These are phyloP conservation scores for Boletus tylopilopsis DNA, from an alignment of 768 basidiomycete genomes.

Conservation along the genomic window DNA sequence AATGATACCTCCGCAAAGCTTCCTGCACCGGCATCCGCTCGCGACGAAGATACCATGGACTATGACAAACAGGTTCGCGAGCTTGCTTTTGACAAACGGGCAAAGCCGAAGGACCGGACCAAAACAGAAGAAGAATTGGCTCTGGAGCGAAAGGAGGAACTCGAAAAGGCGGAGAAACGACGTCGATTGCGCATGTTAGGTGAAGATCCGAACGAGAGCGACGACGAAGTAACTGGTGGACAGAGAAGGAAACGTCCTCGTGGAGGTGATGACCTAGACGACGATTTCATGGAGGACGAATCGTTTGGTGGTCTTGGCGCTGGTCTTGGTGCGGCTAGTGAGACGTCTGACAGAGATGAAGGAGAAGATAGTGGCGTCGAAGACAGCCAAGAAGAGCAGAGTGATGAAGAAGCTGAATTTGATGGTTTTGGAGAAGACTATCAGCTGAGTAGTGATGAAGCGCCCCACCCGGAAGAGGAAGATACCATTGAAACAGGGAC, in stretches of 20 bases:
- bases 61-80: conserved; percentile 93
- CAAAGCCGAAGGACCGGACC: conserved; percentile 91
- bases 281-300: conserved; percentile 62
- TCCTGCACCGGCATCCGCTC: background rate
- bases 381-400: conserved; percentile 23
- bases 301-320: conserved; percentile 31
- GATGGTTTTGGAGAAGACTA: conserved; percentile 33
- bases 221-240: conserved; percentile 46
- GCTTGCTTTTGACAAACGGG: conserved; percentile 88
- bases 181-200: conserved; percentile 85
- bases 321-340: conserved; percentile 38
- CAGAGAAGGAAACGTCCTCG: conserved; percentile 48
- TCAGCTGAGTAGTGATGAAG: conserved; percentile 37
- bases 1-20: conserved; percentile 27
- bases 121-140: conserved; percentile 97
- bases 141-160: conserved; percentile 75
- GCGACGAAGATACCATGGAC: conserved; percentile 43
- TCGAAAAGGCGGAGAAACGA: conserved; percentile 82
- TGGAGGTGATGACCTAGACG: conserved; percentile 88
- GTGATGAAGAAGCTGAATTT: conserved; percentile 29
- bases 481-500: conserved; percentile 39
- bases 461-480: conserved; percentile 33
- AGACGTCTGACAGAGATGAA: conserved; percentile 32
- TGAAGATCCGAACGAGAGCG: conserved; percentile 62
- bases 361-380: conserved; percentile 34